These are phyloP conservation scores for Candida ovalis DNA, from an alignment of 805 yeast genomes.

Conservation along the genomic window DNA sequence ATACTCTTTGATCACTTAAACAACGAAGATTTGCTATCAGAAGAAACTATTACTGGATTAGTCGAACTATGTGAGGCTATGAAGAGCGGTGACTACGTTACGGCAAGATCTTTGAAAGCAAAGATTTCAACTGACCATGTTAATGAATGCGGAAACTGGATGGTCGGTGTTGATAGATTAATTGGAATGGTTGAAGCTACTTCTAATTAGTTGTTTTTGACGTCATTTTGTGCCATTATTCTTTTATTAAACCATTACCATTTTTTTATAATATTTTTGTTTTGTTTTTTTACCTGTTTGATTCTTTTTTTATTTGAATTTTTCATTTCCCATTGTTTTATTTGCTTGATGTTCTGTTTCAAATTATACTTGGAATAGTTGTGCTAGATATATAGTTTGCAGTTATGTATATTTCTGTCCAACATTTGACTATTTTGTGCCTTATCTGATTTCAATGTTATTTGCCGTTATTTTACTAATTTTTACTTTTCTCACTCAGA, in stretches of 20 bases:
- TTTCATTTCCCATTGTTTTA: neutral
- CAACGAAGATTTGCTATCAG: slow-evolving; percentile 61
- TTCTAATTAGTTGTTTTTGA: neutral
- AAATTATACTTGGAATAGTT: neutral
- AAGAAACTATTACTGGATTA: slow-evolving; percentile 52
- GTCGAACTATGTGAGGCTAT: slow-evolving; percentile 48
- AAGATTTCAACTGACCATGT: slow-evolving; percentile 62
- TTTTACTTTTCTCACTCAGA: neutral
- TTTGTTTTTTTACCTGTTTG: neutral
- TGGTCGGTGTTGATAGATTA: slow-evolving; percentile 84
- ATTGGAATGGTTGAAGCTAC: slow-evolving; percentile 64
- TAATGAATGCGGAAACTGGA: slow-evolving; percentile 86
- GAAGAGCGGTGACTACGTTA: slow-evolving; percentile 47
- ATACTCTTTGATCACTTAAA: slow-evolving; percentile 76
- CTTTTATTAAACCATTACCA: neutral
- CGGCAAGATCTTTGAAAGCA: slow-evolving; percentile 53
- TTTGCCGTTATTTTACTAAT: neutral
- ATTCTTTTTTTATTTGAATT: neutral
- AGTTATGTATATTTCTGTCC: neutral
- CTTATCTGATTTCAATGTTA: neutral
- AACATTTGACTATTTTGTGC: neutral
- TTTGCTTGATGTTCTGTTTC: neutral
- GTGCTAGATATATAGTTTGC: neutral
- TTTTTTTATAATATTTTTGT: neutral
- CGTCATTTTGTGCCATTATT: neutral